Percentiles rank a stretch among this genome's conserved stretches.
These are phyloP conservation scores for Metschnikowia aberdeeniae DNA, from an alignment of 805 yeast genomes.

Conservation along the genomic window DNA sequence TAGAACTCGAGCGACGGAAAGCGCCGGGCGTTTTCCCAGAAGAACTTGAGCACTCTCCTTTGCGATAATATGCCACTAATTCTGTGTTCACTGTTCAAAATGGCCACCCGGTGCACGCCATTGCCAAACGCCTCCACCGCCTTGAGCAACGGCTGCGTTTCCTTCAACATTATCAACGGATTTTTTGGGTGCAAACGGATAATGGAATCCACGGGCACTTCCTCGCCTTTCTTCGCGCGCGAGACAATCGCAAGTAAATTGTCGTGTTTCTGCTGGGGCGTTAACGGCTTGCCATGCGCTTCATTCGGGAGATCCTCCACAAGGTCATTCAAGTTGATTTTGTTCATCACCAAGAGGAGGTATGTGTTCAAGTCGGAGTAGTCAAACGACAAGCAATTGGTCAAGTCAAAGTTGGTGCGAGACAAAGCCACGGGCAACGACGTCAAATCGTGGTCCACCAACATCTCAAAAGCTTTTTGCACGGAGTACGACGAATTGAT, in stretches of 20 bases:
- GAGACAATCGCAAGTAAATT: conserved; percentile 41
- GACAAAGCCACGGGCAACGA: conserved; percentile 67
- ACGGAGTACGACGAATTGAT: conserved; percentile 68
- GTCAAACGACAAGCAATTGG: conserved; percentile 79
- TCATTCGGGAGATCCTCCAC: conserved; percentile 25
- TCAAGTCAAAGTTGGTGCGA: conserved; percentile 39
- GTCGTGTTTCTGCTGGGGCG: conserved; percentile 30
- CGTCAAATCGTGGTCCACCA: conserved; percentile 69
- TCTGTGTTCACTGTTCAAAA: conserved; percentile 41
- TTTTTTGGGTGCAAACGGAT: conserved; percentile 81
- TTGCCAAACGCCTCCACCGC: conserved; percentile 88
- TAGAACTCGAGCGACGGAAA: conserved; percentile 79
- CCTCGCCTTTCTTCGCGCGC: conserved; percentile 80
- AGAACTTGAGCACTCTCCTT: conserved; percentile 74
- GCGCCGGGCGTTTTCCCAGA: conserved; percentile 90
- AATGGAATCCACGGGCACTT: conserved; percentile 88
- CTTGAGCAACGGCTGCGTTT: conserved; percentile 59
- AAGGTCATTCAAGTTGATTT: conserved; percentile 42
- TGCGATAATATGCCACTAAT: conserved; percentile 87
- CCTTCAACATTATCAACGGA: conserved; percentile 76
- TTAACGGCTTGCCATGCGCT: conserved; percentile 18
- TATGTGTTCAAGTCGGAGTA: conserved; percentile 88
- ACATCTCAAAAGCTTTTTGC: conserved; percentile 81
- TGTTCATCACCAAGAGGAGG: conserved; percentile 77
- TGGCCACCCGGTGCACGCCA: conserved; percentile 93